Percentiles rank a stretch among this genome's conserved stretches.
phyloP scores from a whole-genome alignment of 2,329 filamentous ascomycete genomes.

The Stachybotrys elegans region DNA sequence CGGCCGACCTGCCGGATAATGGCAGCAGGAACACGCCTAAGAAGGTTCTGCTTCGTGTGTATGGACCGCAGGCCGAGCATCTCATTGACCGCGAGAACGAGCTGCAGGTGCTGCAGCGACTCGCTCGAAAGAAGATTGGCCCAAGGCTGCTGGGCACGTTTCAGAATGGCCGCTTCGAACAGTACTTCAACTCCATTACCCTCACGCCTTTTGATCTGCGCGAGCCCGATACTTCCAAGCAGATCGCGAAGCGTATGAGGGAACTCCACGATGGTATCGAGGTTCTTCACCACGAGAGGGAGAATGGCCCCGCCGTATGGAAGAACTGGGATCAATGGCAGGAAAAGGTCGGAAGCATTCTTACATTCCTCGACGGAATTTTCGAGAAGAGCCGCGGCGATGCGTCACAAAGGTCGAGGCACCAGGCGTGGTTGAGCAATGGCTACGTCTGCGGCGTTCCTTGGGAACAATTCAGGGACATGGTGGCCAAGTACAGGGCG shows the following conservation, averaged over 20 bases:
- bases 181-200: constrained; percentile 82
- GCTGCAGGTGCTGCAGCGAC: constrained; percentile 75
- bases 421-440: constrained; percentile 56
- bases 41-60: constrained; percentile 85
- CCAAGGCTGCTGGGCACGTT: constrained; percentile 89
- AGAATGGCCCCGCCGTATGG: constrained; percentile 78
- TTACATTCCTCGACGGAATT: constrained; percentile 53
- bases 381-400: constrained; percentile 38
- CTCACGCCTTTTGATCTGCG: constrained; percentile 73
- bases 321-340: constrained; percentile 95
- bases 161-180: constrained; percentile 89
- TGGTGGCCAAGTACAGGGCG: constrained; percentile 71
- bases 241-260: constrained; percentile 96
- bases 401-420: constrained; percentile 17
- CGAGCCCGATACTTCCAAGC: constrained; percentile 75
- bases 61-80: constrained; percentile 91
- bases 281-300: constrained; percentile 70
- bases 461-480: constrained; percentile 72
- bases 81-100: constrained; percentile 92
- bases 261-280: constrained; percentile 94
- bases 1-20: constrained; percentile 48
- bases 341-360: constrained; percentile 55
- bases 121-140: constrained; percentile 89
- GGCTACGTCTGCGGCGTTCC: constrained; percentile 79
- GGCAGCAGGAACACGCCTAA: constrained; percentile 41